Conservation (phyloP, 495 filamentous ascomycete species). For the Penicillium goetzii region DNA sequence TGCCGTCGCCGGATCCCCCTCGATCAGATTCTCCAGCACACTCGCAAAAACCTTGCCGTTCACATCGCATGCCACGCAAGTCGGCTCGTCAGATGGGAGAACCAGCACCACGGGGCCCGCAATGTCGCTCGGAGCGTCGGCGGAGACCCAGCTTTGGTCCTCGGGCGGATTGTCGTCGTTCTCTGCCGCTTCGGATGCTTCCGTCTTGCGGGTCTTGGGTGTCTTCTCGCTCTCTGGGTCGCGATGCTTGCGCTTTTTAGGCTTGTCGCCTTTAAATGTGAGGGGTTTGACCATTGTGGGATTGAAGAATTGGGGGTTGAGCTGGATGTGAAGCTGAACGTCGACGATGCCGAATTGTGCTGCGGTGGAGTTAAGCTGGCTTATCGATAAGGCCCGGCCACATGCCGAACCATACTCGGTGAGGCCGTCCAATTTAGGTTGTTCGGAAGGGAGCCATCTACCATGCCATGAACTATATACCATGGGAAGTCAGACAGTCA, state of each 20-base stretch:
- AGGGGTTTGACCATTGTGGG: slow-evolving; percentile 73
- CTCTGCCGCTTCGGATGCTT: slow-evolving; percentile 32
- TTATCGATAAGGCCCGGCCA: slow-evolving; percentile 3
- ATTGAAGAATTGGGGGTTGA: slow-evolving; percentile 14
- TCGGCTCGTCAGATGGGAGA: slow-evolving; percentile 68
- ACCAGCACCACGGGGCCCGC: slow-evolving; percentile 83
- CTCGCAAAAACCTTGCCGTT: slow-evolving; percentile 83
- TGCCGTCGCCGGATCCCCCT: slow-evolving; percentile 73
- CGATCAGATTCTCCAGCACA: slow-evolving; percentile 79
- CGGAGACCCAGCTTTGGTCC: slow-evolving; percentile 89
- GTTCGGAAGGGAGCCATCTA: too few relatives aligned
- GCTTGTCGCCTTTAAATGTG: slow-evolving; percentile 94
- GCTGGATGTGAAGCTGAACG: not conserved
- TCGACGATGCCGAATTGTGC: not conserved
- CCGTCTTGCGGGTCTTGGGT: slow-evolving; percentile 44
- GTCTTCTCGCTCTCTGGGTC: slow-evolving; percentile 42
- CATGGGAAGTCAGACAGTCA: too few relatives aligned
- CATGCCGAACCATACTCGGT: too few relatives aligned
- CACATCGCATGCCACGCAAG: slow-evolving; percentile 79
- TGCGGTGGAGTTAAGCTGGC: not conserved
- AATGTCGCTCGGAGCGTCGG: slow-evolving; percentile 74
- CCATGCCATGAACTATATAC: too few relatives aligned
- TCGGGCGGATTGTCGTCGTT: slow-evolving; percentile 48
- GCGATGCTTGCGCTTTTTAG: slow-evolving; percentile 82
- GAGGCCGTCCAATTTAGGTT: too few relatives aligned